Base-by-base conservation (phyloP, 805 yeast species). In the Isabelozyma heimii region DNA sequence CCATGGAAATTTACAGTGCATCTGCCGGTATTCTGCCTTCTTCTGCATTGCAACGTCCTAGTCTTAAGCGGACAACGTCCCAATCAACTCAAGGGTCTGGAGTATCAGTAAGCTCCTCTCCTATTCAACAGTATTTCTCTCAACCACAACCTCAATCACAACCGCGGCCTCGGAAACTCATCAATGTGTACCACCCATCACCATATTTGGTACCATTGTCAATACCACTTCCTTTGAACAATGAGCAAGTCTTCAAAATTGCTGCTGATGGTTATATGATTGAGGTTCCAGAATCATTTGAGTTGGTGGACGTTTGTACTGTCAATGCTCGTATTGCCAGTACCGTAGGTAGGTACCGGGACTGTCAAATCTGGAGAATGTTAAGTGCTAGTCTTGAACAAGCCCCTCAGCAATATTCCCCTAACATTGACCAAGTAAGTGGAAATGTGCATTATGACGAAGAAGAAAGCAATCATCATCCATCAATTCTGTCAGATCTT, bases 311-410 rank as follows among this genome's bases (percentile, higher is more conserved):
- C 42, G 83, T 77, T 1, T 85, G 89, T 57, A 70, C 76, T 17
- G 66, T 74, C 55, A 87, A 87, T 58, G 79, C 89, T 0, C 66
- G 72, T 14, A 69, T 81, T 8, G 87, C 87, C 0, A 76, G 76
- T 0, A 69, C 74, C 42, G 85, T 75, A 1, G 72, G 74, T 14
- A 64, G 73, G 44, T 70, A 68, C 46, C 65, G 88, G 49, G 87
- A 83, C 47, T 72, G 84, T 47, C 88, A 83, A 57, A 75, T 82
- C 0, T 85, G 91, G 91, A 65, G 76, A 50, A 73, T 83, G 3
- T 64, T 85, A 5, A 78, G 79, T 12, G 79, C 77, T 33, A 68
- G 82, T 27, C 63, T 84, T 4, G 73, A 65, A 39, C 67, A 65
- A 38, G 60, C 65, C 26, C 46, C 40, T 10, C 46, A 33, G 10